Conservation (phyloP, 2,329 filamentous ascomycete genomes). For the Pseudogymnoascus sp. region DNA sequence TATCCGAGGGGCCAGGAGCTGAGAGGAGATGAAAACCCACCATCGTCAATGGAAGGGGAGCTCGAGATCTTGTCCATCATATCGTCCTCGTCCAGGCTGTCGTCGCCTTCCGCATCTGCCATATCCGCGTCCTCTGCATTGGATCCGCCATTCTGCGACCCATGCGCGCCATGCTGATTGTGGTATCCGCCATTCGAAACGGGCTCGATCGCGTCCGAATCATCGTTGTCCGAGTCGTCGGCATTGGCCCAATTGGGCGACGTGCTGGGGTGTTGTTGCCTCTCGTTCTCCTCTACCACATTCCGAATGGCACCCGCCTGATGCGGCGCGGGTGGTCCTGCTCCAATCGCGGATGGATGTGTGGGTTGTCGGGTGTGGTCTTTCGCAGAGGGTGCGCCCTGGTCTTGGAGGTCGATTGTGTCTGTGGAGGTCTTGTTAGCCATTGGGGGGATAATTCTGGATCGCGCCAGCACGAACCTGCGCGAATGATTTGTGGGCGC, state of each 20-base stretch:
- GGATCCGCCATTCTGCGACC: slow-evolving; percentile 52
- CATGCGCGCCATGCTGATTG: slow-evolving; percentile 36
- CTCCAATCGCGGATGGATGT: slow-evolving; percentile 42
- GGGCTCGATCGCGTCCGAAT: slow-evolving; percentile 36
- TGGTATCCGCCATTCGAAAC: slow-evolving; percentile 53
- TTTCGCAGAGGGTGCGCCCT: slow-evolving; percentile 71
- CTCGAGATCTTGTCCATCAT: slow-evolving; percentile 99
- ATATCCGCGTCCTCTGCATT: slow-evolving; percentile 52
- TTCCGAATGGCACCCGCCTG: slow-evolving; percentile 79
- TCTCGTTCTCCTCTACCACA: slow-evolving; percentile 64
- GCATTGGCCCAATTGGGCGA: slow-evolving; percentile 44
- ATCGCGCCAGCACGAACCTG: slow-evolving; percentile 34
- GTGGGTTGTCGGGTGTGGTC: slow-evolving; percentile 58
- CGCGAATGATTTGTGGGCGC: slow-evolving; percentile 47
- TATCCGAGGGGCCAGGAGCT: slow-evolving; percentile 24
- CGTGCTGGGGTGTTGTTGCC: slow-evolving; percentile 45
- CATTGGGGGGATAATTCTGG: slow-evolving; percentile 12
- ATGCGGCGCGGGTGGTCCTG: slow-evolving; percentile 54
- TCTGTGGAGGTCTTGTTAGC: slow-evolving; percentile 46
- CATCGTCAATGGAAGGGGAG: slow-evolving; percentile 97
- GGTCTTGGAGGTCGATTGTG: slow-evolving; percentile 89
- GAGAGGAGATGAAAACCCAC: slow-evolving; percentile 55
- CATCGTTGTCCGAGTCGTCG: slow-evolving; percentile 31
- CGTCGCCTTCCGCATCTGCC: slow-evolving; percentile 61
- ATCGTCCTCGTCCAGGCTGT: slow-evolving; percentile 73